phyloP scores from a whole-genome alignment of 2,329 filamentous ascomycete species.

The Beauveria pseudobassiana region DNA sequence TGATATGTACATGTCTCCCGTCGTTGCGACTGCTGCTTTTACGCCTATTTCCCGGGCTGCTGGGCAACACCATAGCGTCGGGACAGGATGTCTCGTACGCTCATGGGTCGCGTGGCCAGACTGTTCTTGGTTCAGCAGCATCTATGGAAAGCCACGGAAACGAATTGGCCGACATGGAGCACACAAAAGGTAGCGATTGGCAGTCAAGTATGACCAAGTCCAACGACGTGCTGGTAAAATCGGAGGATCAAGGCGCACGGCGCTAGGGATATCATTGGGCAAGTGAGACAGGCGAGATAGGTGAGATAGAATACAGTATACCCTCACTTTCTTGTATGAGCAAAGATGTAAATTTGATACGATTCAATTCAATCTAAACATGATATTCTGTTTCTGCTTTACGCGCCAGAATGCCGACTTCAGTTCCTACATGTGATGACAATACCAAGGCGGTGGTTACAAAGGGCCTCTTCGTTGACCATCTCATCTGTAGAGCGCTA shows the following conservation, averaged over 20 bases:
- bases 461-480: too few species aligned
- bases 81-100: background rate
- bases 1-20: constrained; percentile 20
- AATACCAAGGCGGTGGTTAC: too few species aligned
- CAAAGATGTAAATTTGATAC: too few species aligned
- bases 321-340: background rate
- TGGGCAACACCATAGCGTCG: constrained; percentile 5
- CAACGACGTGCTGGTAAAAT: background rate
- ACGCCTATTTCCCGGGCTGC: constrained; percentile 14
- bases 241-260: background rate
- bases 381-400: too few species aligned
- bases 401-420: too few species aligned
- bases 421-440: too few species aligned
- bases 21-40: constrained; percentile 16
- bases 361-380: too few species aligned
- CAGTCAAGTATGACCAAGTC: background rate
- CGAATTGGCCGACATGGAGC: background rate
- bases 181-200: background rate
- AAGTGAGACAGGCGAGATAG: background rate
- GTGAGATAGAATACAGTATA: too few species aligned
- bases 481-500: background rate
- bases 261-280: background rate
- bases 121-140: background rate
- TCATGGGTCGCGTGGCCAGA: background rate
- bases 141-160: background rate